Base-by-base conservation (phyloP, 1,284 basidiomycete genomes). In the Malassezia obtusa region DNA sequence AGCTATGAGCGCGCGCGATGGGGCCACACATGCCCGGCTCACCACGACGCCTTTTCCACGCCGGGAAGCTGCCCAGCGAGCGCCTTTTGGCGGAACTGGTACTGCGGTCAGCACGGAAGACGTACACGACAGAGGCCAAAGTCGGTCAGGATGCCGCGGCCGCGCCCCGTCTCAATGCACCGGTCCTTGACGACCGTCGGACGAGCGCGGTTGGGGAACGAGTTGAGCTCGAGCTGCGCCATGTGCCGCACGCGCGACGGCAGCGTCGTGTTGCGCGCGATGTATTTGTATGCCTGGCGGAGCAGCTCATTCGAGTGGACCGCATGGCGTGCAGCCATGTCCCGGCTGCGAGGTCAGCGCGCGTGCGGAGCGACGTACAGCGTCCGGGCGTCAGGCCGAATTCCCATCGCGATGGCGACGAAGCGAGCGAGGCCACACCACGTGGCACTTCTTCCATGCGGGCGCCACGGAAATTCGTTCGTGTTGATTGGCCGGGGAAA, bases 161-260 rank as follows among this genome's bases (percentile, higher is more conserved):
- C 89, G 56, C 83, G 79, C 0, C 90, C 90, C 6, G 87, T 84
- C 75, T 84, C 86, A 30, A 78, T 77, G 67, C 91, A 96, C 17
- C 89, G 79, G 74, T 91, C 89, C 76, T 87, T 89, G 22, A 95
- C 87, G 2, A 82, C 84, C 8, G 82, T 83, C 19, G 87, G 86
- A 32, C 86, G 82, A 9, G 87, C 84, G 75, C 87, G 86, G 45
- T 82, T 81, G 55, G 82, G 84, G 67, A 94, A 88, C 19, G 83
- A 82, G 76, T 91, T 92, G 50, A 96, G 80, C 70, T 92, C 87
- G 54, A 95, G 79, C 75, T 95, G 91, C n/a, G 92, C 91, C 69
- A 91, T 87, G 76, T 92, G 89, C 56, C 92, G 85, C 49, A 94
- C 81, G 68, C 87, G 84, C 38, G 63, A 50, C 10, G 68, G 64